phyloP scores from a whole-genome alignment of 2,329 filamentous ascomycete species.

The Claviceps arundinis region DNA sequence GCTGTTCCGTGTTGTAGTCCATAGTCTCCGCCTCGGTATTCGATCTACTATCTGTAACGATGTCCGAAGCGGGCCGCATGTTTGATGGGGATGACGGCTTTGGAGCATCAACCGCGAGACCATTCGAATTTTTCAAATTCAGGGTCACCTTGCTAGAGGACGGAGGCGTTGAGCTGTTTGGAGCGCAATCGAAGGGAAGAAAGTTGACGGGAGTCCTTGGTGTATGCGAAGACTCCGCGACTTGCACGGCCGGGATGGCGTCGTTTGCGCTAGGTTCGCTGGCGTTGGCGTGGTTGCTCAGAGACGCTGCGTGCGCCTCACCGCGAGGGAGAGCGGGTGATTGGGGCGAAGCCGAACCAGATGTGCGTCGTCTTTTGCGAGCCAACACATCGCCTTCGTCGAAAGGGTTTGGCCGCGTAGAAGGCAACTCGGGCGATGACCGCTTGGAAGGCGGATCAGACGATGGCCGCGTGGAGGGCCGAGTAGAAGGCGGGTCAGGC shows the following conservation, averaged over 20 bases:
- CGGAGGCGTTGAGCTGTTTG: constrained; percentile 21
- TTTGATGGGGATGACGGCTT: background rate
- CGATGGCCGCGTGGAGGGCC: constrained; percentile 25
- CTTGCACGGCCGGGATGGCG: constrained; percentile 13
- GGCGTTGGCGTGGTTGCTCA: constrained; percentile 7
- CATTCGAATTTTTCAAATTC: constrained; percentile 35
- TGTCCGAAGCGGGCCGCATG: background rate
- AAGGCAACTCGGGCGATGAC: constrained; percentile 37
- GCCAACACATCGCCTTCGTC: constrained; percentile 42
- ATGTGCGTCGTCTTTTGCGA: constrained; percentile 50
- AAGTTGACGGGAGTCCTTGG: constrained; percentile 18
- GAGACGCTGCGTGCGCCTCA: background rate
- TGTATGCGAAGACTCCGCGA: constrained; percentile 15
- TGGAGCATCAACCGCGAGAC: constrained; percentile 6
- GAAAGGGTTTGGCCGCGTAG: constrained; percentile 51
- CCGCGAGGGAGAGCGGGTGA: constrained; percentile 25
- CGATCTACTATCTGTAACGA: background rate
- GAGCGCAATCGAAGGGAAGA: constrained; percentile 8
- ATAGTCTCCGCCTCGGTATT: background rate
- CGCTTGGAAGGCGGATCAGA: constrained; percentile 46
- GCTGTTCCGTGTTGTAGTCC: background rate
- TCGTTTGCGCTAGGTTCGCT: constrained; percentile 13
- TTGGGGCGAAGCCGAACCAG: constrained; percentile 40
- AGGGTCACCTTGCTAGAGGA: constrained; percentile 47
- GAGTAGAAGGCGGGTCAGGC: constrained; percentile 48